phyloP scores from a whole-genome alignment of 2,329 filamentous ascomycete species.

The Ceratocystis alfenasii region DNA sequence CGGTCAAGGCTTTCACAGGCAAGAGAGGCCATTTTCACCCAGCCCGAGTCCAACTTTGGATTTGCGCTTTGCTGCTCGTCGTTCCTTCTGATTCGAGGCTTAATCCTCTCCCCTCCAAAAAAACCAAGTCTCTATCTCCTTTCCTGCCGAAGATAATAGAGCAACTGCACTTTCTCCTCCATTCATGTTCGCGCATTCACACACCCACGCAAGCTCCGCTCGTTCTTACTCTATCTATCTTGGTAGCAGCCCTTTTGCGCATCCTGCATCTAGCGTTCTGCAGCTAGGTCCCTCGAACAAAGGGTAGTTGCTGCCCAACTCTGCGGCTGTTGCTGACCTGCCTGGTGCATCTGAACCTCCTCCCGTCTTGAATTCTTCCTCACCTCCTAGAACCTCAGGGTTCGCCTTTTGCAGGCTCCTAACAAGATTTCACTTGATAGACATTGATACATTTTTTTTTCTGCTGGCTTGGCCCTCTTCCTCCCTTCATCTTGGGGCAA shows the following conservation, averaged over 20 bases:
- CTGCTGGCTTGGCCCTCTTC: background rate
- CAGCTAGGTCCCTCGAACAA: slow-evolving; percentile 18
- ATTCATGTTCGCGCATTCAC: background rate
- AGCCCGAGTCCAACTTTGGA: slow-evolving; percentile 3
- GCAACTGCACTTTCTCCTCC: slow-evolving; percentile 5
- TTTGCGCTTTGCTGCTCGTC: slow-evolving; percentile 1
- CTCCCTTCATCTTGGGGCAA: background rate
- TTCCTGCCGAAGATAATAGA: background rate
- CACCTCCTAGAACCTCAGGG: background rate
- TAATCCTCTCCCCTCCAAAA: background rate
- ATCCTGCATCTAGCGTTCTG: slow-evolving; percentile 21
- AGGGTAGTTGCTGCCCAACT: slow-evolving; percentile 21
- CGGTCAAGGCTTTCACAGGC: slow-evolving; percentile 4
- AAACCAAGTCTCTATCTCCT: background rate
- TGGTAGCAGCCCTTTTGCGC: slow-evolving; percentile 15
- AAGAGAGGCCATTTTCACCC: background rate
- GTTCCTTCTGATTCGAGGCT: background rate
- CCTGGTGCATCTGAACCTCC: background rate
- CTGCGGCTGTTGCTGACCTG: slow-evolving; percentile 8
- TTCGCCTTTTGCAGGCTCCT: background rate
- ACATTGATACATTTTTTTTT: background rate
- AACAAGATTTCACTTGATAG: background rate
- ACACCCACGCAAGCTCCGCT: background rate
- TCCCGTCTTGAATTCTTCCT: background rate
- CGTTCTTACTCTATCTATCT: slow-evolving; percentile 11